Evolutionary conservation across 768 basidiomycete species (phyloP), one percentile per base, ranked within the genome.

Genomic region (Boletus subcaerulescens): DNA sequence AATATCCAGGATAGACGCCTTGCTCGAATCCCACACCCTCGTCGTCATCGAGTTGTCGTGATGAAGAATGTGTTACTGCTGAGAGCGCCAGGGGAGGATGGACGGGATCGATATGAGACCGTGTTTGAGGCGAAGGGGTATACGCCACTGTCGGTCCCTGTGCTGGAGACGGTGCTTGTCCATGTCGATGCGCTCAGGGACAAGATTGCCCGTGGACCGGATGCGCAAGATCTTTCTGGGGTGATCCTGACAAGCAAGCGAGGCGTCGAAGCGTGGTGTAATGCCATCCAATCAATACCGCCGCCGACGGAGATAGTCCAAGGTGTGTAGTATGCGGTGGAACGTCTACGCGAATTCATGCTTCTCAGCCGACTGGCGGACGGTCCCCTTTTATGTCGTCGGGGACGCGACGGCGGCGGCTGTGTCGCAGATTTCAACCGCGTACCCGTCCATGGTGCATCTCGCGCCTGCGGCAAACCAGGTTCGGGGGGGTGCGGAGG

Each of bases 241-340:
- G 86, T 92, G 7, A 78, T 94, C 45, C 63, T 94, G 20, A 96
- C 93, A 4, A 93, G 91, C 62, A 84, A 81, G 31, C 76, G 93
- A 26, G 83, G 87, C 0, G 85, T 84, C 57, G 87, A 91, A 45
- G 89, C 87, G 0, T 91, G 89, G 83, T 73, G 68, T 38, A 65
- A 63, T 6, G 84, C 78, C 31, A 69, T 49, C 54, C 68, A 35
- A 45, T 52, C 53, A 40, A 53, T 65, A 60, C 26, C 52, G 12
- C n/a, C 41, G 13, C 18, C 6, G 10, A 4, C 15, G 4, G 39
- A 45, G 29, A 42, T 35, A 32, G 39, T 49, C 3, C 48, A 49
- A 58, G 63, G 68, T 70, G 29, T 29, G 63, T 39, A 2, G 3
- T 7, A 14, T 40, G 20, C 10, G n/a, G 26, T 20, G n/a, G 35